Evolutionary conservation across 768 basidiomycete genomes (phyloP).

Genomic region (Melanogaster broomeanus): DNA sequence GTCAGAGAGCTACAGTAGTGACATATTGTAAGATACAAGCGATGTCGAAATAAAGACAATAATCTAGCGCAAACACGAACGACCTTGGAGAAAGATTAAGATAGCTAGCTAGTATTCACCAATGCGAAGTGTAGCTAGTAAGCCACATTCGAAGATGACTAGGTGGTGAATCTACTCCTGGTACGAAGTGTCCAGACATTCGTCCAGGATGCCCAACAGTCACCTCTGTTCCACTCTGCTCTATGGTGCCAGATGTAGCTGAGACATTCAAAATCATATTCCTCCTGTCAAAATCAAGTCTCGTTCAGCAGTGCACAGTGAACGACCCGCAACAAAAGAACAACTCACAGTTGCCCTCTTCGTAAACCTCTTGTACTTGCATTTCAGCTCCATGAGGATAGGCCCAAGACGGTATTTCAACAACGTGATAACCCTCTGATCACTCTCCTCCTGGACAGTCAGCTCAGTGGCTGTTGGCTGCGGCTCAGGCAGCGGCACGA

Average conservation of each 20-base stretch:
- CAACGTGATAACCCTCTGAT: constrained; percentile 74
- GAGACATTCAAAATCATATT: constrained; percentile 72
- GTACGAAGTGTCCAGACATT: constrained; percentile 64
- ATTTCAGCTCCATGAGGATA: constrained; percentile 84
- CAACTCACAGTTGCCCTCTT: constrained; percentile 71
- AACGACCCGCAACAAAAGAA: background rate
- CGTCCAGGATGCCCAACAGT: constrained; percentile 53
- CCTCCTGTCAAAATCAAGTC: constrained; percentile 51
- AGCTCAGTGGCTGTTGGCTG: constrained; percentile 82
- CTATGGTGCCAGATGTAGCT: constrained; percentile 82
- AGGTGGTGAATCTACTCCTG: constrained; percentile 14
- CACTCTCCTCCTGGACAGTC: constrained; percentile 78
- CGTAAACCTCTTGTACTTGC: constrained; percentile 89
- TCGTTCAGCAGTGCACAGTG: constrained; percentile 15
- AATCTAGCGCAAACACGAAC: constrained; percentile 9
- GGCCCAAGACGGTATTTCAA: constrained; percentile 89
- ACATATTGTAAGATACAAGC: constrained; percentile 22
- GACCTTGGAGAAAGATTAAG: too few relatives aligned
- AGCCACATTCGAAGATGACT: constrained; percentile 6
- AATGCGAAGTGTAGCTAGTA: constrained; percentile 15
- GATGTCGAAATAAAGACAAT: constrained; percentile 12
- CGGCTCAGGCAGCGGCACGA: constrained; percentile 90
- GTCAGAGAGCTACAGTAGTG: background rate
- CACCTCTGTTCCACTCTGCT: constrained; percentile 79
- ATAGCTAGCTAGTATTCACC: too few relatives aligned